phyloP scores from a whole-genome alignment of 306 rosid genomes.

The Rosa chinensis region DNA sequence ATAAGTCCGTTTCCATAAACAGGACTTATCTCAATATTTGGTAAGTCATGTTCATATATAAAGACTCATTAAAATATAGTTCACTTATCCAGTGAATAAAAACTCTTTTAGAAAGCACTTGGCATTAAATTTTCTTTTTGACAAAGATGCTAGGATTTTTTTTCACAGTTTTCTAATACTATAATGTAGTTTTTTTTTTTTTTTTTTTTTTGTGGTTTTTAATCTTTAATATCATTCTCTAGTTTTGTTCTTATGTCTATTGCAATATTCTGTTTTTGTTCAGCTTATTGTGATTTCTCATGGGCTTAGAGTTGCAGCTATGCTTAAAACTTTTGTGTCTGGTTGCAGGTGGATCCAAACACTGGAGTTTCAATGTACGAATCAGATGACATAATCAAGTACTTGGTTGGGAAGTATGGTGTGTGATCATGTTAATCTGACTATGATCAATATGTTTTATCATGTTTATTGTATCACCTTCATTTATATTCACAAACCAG shows the following conservation, averaged over 20 bases:
- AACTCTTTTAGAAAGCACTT: not conserved
- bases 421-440: constrained; percentile 23
- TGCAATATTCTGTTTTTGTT: constrained; percentile 15
- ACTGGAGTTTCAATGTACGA: constrained; percentile 92
- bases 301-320: constrained; percentile 16
- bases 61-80: not conserved
- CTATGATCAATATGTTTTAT: not conserved
- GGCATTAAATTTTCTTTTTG: not conserved
- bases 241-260: not conserved
- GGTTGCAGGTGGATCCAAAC: constrained; percentile 88
- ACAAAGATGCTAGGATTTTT: not conserved
- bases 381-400: constrained; percentile 90
- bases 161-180: not conserved
- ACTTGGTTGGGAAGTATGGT: constrained; percentile 86
- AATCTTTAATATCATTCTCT: not conserved
- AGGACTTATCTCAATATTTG: too few relatives aligned
- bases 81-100: not conserved
- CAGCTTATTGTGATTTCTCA: constrained; percentile 8
- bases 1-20: too few relatives aligned
- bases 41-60: too few relatives aligned
- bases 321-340: constrained; percentile 22
- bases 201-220: not conserved
- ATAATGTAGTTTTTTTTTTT: not conserved
- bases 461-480: not conserved
- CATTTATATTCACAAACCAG: not conserved